Conservation (phyloP, 2,329 filamentous ascomycete genomes). For the Epichloe coenophiala region DNA sequence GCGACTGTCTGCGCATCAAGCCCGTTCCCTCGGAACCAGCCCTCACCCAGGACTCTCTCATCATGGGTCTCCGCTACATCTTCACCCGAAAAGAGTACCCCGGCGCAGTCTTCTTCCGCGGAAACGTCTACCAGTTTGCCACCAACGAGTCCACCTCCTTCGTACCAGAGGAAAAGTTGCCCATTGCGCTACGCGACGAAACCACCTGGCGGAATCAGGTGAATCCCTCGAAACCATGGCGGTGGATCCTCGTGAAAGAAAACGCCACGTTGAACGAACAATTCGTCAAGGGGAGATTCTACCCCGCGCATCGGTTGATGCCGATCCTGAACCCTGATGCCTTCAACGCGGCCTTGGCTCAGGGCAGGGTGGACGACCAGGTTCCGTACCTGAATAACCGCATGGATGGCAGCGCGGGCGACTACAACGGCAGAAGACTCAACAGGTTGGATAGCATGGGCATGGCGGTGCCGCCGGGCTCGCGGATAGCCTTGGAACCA, state of each 20-base stretch:
- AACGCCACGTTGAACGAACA: slow-evolving; percentile 33
- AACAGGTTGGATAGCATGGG: slow-evolving; percentile 31
- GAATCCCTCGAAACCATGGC: slow-evolving; percentile 20
- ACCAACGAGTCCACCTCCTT: slow-evolving; percentile 15
- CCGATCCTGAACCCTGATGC: slow-evolving; percentile 30
- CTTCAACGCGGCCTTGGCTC: slow-evolving; percentile 23
- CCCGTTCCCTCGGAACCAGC: slow-evolving; percentile 24
- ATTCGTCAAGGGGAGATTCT: slow-evolving; percentile 39
- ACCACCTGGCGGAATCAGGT: slow-evolving; percentile 25
- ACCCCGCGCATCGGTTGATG: slow-evolving; percentile 40
- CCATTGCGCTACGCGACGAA: slow-evolving; percentile 27
- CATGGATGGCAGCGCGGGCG: slow-evolving; percentile 25
- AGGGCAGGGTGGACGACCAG: slow-evolving; percentile 29
- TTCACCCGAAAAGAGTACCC: slow-evolving; percentile 22
- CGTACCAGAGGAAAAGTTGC: slow-evolving; percentile 25
- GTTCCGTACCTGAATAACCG: slow-evolving; percentile 40
- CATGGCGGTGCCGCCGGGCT: slow-evolving; percentile 24
- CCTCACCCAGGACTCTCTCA: slow-evolving; percentile 16
- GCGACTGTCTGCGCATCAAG: slow-evolving; percentile 35
- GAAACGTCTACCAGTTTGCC: slow-evolving; percentile 25
- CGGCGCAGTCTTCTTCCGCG: slow-evolving; percentile 26
- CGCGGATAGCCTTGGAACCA: slow-evolving; percentile 21
- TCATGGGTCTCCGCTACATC: slow-evolving; percentile 28
- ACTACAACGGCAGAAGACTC: slow-evolving; percentile 26
- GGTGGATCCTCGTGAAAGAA: slow-evolving; percentile 28